Conservation (phyloP, 352 stramenopile species). For the Pythium phragmiticola region DNA sequence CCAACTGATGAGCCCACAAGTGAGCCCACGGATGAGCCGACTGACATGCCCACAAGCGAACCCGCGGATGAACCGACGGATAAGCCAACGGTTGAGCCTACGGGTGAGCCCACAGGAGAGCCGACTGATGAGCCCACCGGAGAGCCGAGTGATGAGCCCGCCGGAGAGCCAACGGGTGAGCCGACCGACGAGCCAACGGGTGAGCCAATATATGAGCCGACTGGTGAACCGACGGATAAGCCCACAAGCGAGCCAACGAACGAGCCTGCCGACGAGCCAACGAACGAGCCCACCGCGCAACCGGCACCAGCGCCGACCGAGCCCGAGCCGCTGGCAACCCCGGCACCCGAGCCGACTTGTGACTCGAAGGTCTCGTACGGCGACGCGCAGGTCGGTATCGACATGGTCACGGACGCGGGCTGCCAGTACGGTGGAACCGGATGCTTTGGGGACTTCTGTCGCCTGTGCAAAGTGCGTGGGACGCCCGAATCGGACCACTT, state of each 20-base stretch:
- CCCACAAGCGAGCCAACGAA: constrained; percentile 2
- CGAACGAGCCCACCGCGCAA: neutral
- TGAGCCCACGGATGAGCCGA: constrained; percentile 8
- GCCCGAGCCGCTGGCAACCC: neutral
- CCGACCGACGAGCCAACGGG: too few relatives aligned
- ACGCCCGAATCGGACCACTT: constrained; percentile 18
- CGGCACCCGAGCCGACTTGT: constrained; percentile 10
- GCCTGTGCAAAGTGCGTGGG: constrained; percentile 27
- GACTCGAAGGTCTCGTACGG: constrained; percentile 14
- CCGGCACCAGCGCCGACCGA: neutral
- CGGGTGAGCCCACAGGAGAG: too few relatives aligned
- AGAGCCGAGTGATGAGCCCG: too few relatives aligned
- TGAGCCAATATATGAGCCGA: neutral
- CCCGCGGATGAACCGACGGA: neutral
- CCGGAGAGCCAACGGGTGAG: too few relatives aligned
- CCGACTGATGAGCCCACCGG: too few relatives aligned
- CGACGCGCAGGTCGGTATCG: constrained; percentile 23
- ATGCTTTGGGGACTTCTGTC: constrained; percentile 27
- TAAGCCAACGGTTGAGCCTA: too few relatives aligned
- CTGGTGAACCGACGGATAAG: neutral
- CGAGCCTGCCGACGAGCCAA: neutral
- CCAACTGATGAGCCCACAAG: constrained; percentile 6
- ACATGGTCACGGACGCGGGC: constrained; percentile 22
- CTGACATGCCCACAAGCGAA: constrained; percentile 1
- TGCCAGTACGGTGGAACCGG: constrained; percentile 28